phyloP scores from a whole-genome alignment of 2,329 filamentous ascomycete genomes.

The Penicillium sp. region DNA sequence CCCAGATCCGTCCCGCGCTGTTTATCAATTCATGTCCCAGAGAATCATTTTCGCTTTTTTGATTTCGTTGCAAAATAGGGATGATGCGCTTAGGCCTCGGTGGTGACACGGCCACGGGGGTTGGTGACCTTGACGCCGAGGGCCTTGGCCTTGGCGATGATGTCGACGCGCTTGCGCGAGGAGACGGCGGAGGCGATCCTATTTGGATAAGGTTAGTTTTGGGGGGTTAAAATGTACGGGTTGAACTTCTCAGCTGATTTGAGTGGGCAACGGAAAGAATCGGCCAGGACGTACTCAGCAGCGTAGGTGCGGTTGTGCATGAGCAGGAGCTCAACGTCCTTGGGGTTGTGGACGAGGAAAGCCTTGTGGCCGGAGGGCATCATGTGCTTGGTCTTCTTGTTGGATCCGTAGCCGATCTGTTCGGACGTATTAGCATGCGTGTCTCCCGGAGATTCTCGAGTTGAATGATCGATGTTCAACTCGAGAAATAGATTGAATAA shows the following conservation, averaged over 20 bases:
- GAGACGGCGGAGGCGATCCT: conserved; percentile 99
- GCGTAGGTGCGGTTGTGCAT: conserved; percentile 99
- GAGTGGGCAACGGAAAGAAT: background rate
- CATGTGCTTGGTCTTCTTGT: conserved; percentile 99
- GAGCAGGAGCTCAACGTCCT: conserved; percentile 94
- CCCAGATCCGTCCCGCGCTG: conserved; percentile 12
- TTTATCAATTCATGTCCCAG: conserved; percentile 16
- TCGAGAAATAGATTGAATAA: conserved; percentile 31
- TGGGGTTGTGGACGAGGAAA: conserved; percentile 97
- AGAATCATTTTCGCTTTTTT: conserved; percentile 23
- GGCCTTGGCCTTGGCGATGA: conserved; percentile 96
- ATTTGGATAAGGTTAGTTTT: conserved; percentile 15
- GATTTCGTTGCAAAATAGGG: conserved; percentile 19
- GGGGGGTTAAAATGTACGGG: too few species aligned
- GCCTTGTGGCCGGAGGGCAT: conserved; percentile 99
- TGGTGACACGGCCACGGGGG: conserved; percentile 97
- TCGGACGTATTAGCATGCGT: conserved; percentile 4
- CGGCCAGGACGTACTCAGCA: conserved; percentile 77
- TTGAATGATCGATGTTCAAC: background rate
- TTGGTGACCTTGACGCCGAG: conserved; percentile 99
- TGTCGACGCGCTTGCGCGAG: conserved; percentile 97
- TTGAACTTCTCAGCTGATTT: background rate
- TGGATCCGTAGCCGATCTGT: conserved; percentile 97
- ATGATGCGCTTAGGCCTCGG: conserved; percentile 68
- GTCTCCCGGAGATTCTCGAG: background rate